Evolutionary conservation across 2,329 filamentous ascomycete genomes (phyloP).

Genomic region (Botrytis byssoidea): DNA sequence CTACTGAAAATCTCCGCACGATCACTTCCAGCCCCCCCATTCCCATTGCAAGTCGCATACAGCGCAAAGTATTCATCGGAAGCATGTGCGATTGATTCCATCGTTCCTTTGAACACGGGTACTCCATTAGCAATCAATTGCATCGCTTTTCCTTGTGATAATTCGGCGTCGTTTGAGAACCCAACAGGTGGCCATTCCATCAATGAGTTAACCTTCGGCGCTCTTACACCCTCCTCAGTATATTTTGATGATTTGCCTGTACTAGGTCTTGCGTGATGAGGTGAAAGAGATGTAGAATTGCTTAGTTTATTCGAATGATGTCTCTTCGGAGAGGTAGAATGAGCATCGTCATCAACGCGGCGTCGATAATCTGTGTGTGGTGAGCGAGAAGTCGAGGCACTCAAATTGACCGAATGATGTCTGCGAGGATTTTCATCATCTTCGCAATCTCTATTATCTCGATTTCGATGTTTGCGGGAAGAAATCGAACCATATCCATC

Average conservation of each 20-base stretch:
- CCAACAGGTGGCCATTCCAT: constrained; percentile 58
- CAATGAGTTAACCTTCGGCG: constrained; percentile 36
- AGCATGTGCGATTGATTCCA: constrained; percentile 51
- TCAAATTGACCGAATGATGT: constrained; percentile 11
- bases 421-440: constrained; percentile 10
- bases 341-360: constrained; percentile 10
- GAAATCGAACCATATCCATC: neutral
- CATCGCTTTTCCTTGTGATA: constrained; percentile 54
- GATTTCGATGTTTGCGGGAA: neutral
- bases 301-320: neutral
- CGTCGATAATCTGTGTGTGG: constrained; percentile 11
- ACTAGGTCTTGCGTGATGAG: constrained; percentile 15
- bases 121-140: constrained; percentile 59
- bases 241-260: constrained; percentile 16
- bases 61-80: constrained; percentile 56
- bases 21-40: constrained; percentile 37
- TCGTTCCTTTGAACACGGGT: constrained; percentile 56
- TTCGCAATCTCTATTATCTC: constrained; percentile 3
- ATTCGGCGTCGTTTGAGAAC: constrained; percentile 49
- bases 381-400: constrained; percentile 6
- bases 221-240: constrained; percentile 6
- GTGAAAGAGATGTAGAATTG: constrained; percentile 6
- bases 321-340: constrained; percentile 9
- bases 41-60: constrained; percentile 52
- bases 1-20: constrained; percentile 24